Conservation (phyloP, 768 basidiomycete genomes). For the Pleurotus djamor region DNA sequence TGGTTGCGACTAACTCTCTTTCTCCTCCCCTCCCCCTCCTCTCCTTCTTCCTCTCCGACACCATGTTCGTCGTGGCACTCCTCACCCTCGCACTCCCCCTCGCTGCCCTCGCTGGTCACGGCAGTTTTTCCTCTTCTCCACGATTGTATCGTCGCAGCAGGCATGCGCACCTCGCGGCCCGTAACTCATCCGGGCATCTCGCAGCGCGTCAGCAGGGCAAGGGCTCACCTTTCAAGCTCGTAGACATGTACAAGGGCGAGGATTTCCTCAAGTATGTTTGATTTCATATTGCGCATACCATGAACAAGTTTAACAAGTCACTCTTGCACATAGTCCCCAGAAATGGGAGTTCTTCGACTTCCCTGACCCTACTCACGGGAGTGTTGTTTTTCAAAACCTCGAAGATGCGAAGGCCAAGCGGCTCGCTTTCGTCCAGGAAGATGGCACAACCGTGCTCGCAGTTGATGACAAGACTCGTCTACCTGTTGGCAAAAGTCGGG, state of each 20-base stretch:
- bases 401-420: conserved; percentile 45
- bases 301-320: too few species aligned
- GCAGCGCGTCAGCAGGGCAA: conserved; percentile 15
- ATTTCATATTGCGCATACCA: not conserved
- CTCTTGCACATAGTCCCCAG: conserved; percentile 25
- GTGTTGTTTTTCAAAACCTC: conserved; percentile 45
- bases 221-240: conserved; percentile 20
- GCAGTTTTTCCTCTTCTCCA: conserved; percentile 18
- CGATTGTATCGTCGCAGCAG: conserved; percentile 19
- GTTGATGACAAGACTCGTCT: conserved; percentile 58
- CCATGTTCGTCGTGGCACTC: conserved; percentile 9
- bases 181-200: conserved; percentile 8
- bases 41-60: not conserved
- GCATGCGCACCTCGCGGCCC: conserved; percentile 13
- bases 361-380: conserved; percentile 71
- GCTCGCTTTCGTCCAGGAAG: conserved; percentile 60
- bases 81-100: conserved; percentile 9
- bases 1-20: not conserved
- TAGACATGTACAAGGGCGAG: conserved; percentile 40
- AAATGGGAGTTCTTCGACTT: conserved; percentile 66
- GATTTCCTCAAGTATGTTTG: conserved; percentile 59
- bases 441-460: conserved; percentile 55
- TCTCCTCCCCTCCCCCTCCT: not conserved
- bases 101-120: conserved; percentile 21
- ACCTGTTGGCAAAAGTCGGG: conserved; percentile 49